phyloP scores from a whole-genome alignment of 495 filamentous ascomycete species.

The Xylaria grammica region DNA sequence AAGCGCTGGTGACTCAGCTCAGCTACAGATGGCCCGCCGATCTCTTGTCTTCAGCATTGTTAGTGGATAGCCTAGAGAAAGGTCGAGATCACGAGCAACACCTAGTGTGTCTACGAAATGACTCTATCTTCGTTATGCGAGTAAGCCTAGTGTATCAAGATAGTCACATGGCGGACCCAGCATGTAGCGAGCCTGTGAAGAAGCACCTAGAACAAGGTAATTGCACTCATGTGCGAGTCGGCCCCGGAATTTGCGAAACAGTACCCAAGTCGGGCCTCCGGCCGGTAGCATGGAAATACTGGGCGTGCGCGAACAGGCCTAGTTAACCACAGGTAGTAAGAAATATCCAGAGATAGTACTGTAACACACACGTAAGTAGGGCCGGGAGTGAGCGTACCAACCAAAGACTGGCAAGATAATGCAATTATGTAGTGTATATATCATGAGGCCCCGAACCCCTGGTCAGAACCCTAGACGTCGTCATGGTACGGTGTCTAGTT shows the following conservation, averaged over 20 bases:
- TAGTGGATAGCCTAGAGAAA: not conserved
- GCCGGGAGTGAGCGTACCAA: too few relatives aligned
- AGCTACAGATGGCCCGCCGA: not conserved
- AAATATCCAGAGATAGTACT: constrained; percentile 4
- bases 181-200: not conserved
- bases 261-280: not conserved
- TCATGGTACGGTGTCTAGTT: not conserved
- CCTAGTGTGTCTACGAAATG: constrained; percentile 4
- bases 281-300: not conserved
- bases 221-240: not conserved
- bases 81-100: not conserved
- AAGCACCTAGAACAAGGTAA: not conserved
- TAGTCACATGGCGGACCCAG: not conserved
- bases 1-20: not conserved
- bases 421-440: not conserved
- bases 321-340: not conserved
- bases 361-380: too few relatives aligned
- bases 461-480: not conserved
- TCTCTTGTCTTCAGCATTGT: not conserved
- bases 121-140: not conserved
- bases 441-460: not conserved
- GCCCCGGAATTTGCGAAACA: too few relatives aligned
- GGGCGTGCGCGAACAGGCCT: too few relatives aligned
- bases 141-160: not conserved
- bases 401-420: not conserved